Base-by-base conservation (phyloP, 108 stramenopile genomes). In the Nitzschia palea region DNA sequence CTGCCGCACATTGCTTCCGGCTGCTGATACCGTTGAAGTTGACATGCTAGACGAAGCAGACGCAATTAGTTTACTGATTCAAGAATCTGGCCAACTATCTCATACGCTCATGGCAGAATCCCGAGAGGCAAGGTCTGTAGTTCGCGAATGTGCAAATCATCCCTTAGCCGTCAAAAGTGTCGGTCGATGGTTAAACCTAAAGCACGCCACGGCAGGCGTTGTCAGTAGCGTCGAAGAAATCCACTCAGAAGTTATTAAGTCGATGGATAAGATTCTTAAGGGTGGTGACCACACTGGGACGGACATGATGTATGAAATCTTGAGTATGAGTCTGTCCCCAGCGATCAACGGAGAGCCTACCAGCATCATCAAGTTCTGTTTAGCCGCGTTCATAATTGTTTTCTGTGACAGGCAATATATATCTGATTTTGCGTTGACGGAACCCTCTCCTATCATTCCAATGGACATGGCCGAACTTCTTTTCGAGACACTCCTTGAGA, bases 121-220 rank as follows among this genome's bases (percentile, higher is more conserved):
- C 26, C 26, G 36, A 35, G 77, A 77, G 44, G 76, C 81, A 22
- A 65, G 52, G 14, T 73, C 68, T 4, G 73, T 91, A 55, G 79
- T 91, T 4, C 65, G 75, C 35, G 79, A 79, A 32, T 88, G 89
- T 51, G 80, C 80, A 27, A 70, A 83, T 67, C 89, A 91, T 50
- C 85, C 86, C 2, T 60, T 91, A 17, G 82, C 85, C n/a, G 86
- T 88, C 6, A 91, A 88, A 32, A 80, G 70, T 62, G 85, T 85
- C 18, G 89, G 89, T 1, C 80, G 89, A 18, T 91, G 89, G 89
- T 48, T 86, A 14, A 78, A 78, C 52, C 55, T 88, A 55, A 91
- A 91, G 40, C 83, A 86, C 52, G 83, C 75, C 20, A 86, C 89
- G 9, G 79, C 79, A 51, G 87, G 84, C 34, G 82, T 68, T 5